Conservation (phyloP, 352 stramenopile genomes). For the Nothophytophthora sp. region DNA sequence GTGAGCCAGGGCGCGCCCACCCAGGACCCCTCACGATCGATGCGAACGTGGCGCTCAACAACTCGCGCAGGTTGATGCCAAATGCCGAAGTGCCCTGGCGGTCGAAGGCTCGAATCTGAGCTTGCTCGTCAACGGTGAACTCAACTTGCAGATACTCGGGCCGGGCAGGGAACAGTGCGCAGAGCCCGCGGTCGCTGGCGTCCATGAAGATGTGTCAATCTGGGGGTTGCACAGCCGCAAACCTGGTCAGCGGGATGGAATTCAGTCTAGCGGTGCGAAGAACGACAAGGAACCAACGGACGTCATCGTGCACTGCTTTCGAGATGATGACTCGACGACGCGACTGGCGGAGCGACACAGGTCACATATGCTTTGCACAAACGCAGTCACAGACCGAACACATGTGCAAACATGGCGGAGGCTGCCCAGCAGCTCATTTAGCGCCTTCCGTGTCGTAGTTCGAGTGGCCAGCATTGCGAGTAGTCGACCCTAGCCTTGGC, state of each 20-base stretch:
- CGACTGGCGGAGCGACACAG: not conserved
- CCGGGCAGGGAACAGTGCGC: not conserved
- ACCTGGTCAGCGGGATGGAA: not conserved
- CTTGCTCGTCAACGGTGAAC: not conserved
- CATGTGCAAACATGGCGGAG: slow-evolving; percentile 13
- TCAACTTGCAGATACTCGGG: slow-evolving; percentile 5
- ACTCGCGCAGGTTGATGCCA: slow-evolving; percentile 7
- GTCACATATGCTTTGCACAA: slow-evolving; percentile 7
- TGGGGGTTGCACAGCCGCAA: not conserved
- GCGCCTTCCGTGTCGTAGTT: not conserved
- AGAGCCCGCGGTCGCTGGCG: slow-evolving; percentile 4
- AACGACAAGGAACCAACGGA: slow-evolving; percentile 6
- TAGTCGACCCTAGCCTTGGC: not conserved
- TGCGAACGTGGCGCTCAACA: slow-evolving; percentile 14
- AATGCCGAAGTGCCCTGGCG: not conserved
- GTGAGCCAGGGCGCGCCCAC: not conserved
- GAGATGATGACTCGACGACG: not conserved
- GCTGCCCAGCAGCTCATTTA: slow-evolving; percentile 12
- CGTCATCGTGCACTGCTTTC: not conserved
- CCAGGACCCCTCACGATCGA: slow-evolving; percentile 2
- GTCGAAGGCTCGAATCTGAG: not conserved
- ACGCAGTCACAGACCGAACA: not conserved
- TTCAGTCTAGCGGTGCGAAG: slow-evolving; percentile 1
- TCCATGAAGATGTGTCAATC: slow-evolving; percentile 4
- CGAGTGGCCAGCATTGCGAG: not conserved